These are phyloP conservation scores for Thermoascus crustaceus DNA, from an alignment of 2,329 filamentous ascomycete species.

Conservation along the genomic window DNA sequence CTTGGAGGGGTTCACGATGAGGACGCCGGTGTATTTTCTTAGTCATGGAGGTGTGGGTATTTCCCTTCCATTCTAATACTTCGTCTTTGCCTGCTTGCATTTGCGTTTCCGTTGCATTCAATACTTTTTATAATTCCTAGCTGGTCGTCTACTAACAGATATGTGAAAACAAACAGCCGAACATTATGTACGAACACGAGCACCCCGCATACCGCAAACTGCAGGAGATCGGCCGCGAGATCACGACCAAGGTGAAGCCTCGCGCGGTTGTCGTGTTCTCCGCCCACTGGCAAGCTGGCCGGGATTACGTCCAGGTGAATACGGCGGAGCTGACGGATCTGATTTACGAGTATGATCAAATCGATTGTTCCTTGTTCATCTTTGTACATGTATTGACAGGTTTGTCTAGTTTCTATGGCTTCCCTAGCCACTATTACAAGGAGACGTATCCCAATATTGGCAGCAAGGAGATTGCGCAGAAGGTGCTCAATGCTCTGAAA, in stretches of 20 bases:
- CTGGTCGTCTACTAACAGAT: too few species aligned
- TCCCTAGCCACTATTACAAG: constrained; percentile 61
- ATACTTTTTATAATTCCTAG: too few species aligned
- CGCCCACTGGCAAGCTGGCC: constrained; percentile 62
- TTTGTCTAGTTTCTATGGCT: constrained; percentile 55
- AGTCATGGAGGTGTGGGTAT: constrained; percentile 40
- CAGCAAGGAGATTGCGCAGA: constrained; percentile 50
- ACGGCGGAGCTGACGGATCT: constrained; percentile 55
- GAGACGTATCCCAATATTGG: constrained; percentile 59
- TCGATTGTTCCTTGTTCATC: too few species aligned
- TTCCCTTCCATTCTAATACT: background rate
- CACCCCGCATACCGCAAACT: constrained; percentile 62
- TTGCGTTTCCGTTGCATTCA: background rate
- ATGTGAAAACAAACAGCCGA: constrained; percentile 43
- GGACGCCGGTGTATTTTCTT: constrained; percentile 47
- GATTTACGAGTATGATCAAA: constrained; percentile 55
- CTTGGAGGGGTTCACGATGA: constrained; percentile 14
- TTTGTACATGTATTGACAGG: background rate
- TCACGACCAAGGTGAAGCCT: constrained; percentile 61
- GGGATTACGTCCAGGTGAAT: constrained; percentile 55
- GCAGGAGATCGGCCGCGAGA: constrained; percentile 58
- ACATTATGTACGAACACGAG: constrained; percentile 58
- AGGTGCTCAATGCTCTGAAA: constrained; percentile 48
- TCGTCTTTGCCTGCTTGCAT: background rate
- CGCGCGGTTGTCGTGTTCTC: constrained; percentile 68